phyloP scores from a whole-genome alignment of 305 asterid species.

The Stenogyne calaminthoides region DNA sequence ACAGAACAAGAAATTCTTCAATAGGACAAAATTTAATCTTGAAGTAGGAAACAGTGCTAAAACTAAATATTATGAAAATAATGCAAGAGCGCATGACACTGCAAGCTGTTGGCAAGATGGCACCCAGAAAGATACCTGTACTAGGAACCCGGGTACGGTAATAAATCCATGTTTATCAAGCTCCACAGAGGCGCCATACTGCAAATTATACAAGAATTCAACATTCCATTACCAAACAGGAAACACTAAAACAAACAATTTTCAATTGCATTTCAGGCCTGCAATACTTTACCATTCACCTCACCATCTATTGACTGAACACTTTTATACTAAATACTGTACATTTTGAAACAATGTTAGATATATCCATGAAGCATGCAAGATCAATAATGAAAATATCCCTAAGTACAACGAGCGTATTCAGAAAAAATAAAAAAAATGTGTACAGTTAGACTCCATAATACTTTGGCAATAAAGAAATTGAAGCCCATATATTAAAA shows the following conservation, averaged over 20 bases:
- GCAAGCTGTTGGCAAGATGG: slow-evolving; percentile 3
- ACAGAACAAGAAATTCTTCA: neutral
- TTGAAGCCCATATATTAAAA: slow-evolving; percentile 19
- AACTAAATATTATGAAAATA: neutral
- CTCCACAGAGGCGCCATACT: slow-evolving; percentile 85
- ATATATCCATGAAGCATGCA: slow-evolving; percentile 1
- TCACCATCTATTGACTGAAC: neutral
- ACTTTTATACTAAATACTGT: neutral
- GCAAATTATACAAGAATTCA: slow-evolving; percentile 34
- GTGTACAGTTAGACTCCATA: neutral
- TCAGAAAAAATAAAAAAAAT: neutral
- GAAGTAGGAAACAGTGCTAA: neutral
- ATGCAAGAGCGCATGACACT: neutral
- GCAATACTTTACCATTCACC: neutral
- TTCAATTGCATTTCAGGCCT: neutral
- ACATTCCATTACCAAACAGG: slow-evolving; percentile 17
- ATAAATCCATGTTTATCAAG: slow-evolving; percentile 76
- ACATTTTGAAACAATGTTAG: neutral
- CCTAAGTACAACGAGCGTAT: neutral
- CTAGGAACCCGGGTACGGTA: slow-evolving; percentile 64
- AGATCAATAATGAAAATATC: slow-evolving; percentile 4
- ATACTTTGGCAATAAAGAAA: neutral
- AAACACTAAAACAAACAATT: slow-evolving; percentile 11
- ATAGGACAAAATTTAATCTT: neutral
- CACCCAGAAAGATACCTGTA: slow-evolving; percentile 50